Evolutionary conservation across 106 monocot genomes (phyloP), one percentile per base, ranked within the genome.

Genomic region (Apostasia ramifera): DNA sequence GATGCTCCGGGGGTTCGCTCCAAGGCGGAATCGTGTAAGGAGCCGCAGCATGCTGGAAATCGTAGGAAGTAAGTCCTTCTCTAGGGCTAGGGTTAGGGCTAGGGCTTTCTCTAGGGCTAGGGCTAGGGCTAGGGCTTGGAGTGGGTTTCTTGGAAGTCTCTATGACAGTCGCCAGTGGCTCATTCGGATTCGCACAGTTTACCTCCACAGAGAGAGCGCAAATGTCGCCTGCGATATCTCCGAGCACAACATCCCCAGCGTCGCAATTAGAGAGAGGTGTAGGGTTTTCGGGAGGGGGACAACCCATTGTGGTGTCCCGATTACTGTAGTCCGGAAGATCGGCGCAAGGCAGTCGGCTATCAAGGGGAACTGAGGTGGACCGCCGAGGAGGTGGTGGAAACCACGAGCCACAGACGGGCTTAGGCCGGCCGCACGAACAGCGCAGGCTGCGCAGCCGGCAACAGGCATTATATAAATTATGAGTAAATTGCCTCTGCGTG

Each of bases 11-110:
- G 26, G 71, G 66, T 66, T 79, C 78, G 71, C 95, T 95, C 95
- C 95, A 95, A 38, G 83, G 70, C 1, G 91, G 91, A 55, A 84
- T 91, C 42, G 80, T 43, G 78, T 95, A 95, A 7, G 91, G 85
- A 41, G 80, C 72, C 1, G 55, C 69, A 8, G 53, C 10, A 1
- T 41, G 74, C 14, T 46, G 8, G 5, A 41, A 55, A 55, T 39
- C 37, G 40, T 11, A 51, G 45, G 57, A 76, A 45, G 1, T 26
- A 49, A 37, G 48, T 46, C 47, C 43, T 15, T 15, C 47, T 8
- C 48, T 65, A 7, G 65, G 13, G 37, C 48, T 65, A 48, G 48
- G 65, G 37, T 11, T 14, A 44, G 62, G 62, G 62, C 42, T 62
- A 44, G 62, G 13, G 0, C 47, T 48, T 6, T 15, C 47, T 8